Base-by-base conservation (phyloP, 495 filamentous ascomycete species). In the Aspergillus heteromorphus region DNA sequence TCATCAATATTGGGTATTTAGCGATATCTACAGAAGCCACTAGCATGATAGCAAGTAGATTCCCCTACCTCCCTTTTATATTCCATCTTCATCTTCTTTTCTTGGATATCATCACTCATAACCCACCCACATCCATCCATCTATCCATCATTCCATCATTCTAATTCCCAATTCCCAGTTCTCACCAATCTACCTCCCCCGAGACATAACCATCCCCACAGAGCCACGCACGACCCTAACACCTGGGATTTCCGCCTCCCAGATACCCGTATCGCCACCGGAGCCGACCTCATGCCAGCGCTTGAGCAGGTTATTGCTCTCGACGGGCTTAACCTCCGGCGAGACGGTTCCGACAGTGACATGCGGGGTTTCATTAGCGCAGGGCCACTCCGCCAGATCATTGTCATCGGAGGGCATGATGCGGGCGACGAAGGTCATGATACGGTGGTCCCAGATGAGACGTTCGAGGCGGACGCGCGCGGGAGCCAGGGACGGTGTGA, bases 381-480 rank as follows among this genome's bases (percentile, higher is more conserved):
- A 92, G 36, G 84, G 73, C 76, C 88, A 89, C 9, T 59, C 59
- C 4, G 62, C 56, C 36, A 77, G 73, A 23, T 78, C 42, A 20
- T 62, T 53, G 13, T 55, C 61, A 6, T 66, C 64, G 0, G 57
- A 40, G 1, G 75, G 69, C 14, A 82, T 54, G 16, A 98, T 74
- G 8, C 88, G 79, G 5, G 85, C 92, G 1, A 91, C 85, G 49
- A 97, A 86, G 17, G 89, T 83, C 93, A 98, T 97, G 59, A 96
- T 71, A 0, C 89, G 75, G 42, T 81, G 69, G 62, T 97, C 84
- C 81, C 84, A 97, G 14, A 97, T 82, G 20, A 95, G 60, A 18
- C 83, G 78, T 63, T 87, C 84, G 18, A 87, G 77, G 31, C 79
- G 78, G 13, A 86, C 80, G 14, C 75, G 74, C 11, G 76, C 80